A percentile compares a stretch with the other conserved stretches of the same genome.
Evolutionary conservation across 768 basidiomycete species (phyloP).

Genomic region (Phlegmacium glaucopus): DNA sequence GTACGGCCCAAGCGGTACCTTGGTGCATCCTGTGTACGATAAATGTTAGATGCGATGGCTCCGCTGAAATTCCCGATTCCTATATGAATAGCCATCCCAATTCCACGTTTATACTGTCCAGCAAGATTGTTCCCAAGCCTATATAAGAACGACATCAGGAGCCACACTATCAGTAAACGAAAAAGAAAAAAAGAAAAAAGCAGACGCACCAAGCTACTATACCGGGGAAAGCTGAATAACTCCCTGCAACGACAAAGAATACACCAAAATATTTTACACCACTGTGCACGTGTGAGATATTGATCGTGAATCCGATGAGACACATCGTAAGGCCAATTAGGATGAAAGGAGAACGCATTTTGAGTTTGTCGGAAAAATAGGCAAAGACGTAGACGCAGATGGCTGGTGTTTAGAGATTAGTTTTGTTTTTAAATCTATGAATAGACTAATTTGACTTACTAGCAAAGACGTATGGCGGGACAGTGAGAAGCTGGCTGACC

Average conservation of each 20-base stretch:
- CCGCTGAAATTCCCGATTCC: slow-evolving; percentile 66
- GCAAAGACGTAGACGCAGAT: slow-evolving; percentile 50
- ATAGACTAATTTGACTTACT: slow-evolving; percentile 35
- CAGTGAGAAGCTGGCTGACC: slow-evolving; percentile 61
- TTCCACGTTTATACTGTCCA: slow-evolving; percentile 68
- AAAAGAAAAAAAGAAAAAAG: neutral
- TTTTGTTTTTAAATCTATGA: neutral
- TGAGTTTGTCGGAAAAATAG: slow-evolving; percentile 53
- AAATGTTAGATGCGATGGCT: slow-evolving; percentile 63
- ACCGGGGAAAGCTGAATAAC: slow-evolving; percentile 58
- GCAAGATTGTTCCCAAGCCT: slow-evolving; percentile 67
- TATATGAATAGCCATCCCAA: slow-evolving; percentile 68
- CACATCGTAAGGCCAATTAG: slow-evolving; percentile 45
- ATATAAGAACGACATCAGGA: neutral
- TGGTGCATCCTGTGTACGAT: slow-evolving; percentile 54
- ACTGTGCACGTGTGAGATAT: slow-evolving; percentile 47
- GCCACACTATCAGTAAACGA: neutral
- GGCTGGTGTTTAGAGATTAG: slow-evolving; percentile 36
- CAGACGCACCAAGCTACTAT: slow-evolving; percentile 58
- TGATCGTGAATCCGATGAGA: slow-evolving; percentile 60
- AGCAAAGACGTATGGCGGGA: slow-evolving; percentile 63
- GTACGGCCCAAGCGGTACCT: slow-evolving; percentile 61
- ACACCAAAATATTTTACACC: slow-evolving; percentile 73
- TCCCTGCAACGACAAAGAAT: slow-evolving; percentile 65
- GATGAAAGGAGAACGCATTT: slow-evolving; percentile 58